Evolutionary conservation across 257 asterid species (phyloP).

Genomic region (Ophiorrhiza pumila): DNA sequence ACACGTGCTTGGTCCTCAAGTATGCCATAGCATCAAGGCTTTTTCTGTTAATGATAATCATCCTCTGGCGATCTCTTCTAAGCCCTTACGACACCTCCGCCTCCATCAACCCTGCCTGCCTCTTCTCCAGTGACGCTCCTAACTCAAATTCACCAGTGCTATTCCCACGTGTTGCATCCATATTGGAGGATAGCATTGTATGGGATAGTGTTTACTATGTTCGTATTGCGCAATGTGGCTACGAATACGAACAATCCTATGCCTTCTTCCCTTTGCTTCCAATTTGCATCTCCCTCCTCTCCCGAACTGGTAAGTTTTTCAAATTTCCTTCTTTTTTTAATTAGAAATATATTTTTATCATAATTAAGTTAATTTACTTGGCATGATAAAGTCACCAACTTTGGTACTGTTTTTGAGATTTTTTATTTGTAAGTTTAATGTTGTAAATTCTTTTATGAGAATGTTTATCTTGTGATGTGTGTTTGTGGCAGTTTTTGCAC

Average conservation of each 20-base stretch:
- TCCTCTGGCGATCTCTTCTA: constrained; percentile 68
- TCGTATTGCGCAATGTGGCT: constrained; percentile 85
- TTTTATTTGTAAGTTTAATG: neutral
- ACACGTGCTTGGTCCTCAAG: constrained; percentile 36
- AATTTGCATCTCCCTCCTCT: constrained; percentile 54
- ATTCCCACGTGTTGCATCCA: constrained; percentile 52
- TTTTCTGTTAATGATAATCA: constrained; percentile 35
- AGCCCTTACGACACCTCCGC: constrained; percentile 89
- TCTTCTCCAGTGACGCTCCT: constrained; percentile 25
- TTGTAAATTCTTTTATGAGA: neutral
- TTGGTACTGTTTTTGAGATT: neutral
- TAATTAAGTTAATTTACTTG: neutral
- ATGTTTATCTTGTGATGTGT: neutral
- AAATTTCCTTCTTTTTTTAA: neutral
- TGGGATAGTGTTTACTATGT: constrained; percentile 91
- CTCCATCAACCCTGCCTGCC: constrained; percentile 70
- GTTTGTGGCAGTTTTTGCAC: constrained; percentile 67
- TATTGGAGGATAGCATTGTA: constrained; percentile 72
- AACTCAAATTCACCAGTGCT: constrained; percentile 23
- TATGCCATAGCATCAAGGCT: constrained; percentile 55
- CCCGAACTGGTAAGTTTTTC: constrained; percentile 53
- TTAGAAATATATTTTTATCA: neutral
- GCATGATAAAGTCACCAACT: neutral
- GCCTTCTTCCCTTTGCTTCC: constrained; percentile 96
- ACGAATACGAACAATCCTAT: constrained; percentile 88